Evolutionary conservation across 495 filamentous ascomycete genomes (phyloP).

Genomic region (Penicillium coprophilum): DNA sequence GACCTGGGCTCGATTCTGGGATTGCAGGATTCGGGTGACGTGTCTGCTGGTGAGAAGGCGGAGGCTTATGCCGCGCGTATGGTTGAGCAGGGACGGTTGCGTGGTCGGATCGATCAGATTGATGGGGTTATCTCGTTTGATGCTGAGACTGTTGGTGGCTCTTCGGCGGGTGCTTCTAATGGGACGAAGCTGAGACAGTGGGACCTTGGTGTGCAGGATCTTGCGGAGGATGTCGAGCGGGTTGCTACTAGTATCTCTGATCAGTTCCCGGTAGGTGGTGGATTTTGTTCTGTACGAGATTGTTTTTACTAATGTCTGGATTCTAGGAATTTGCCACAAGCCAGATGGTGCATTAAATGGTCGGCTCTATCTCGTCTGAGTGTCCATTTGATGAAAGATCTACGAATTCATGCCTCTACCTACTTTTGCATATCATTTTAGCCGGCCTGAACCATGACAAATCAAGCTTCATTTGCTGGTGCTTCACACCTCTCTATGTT

Average conservation of each 20-base stretch:
- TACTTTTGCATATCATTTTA: conserved; percentile 9
- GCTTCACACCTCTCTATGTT: background rate
- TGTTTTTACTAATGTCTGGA: conserved; percentile 18
- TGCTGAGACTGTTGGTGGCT: conserved; percentile 55
- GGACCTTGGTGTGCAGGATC: conserved; percentile 81
- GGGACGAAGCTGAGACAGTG: conserved; percentile 69
- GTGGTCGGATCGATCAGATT: conserved; percentile 92
- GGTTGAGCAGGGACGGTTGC: conserved; percentile 89
- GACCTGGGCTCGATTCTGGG: conserved; percentile 75
- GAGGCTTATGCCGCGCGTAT: conserved; percentile 91
- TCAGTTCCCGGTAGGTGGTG: conserved; percentile 40
- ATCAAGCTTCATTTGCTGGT: background rate
- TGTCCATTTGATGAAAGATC: conserved; percentile 16
- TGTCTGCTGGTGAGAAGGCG: conserved; percentile 69
- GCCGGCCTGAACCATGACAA: background rate
- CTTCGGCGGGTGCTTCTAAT: conserved; percentile 43
- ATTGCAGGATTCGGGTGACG: conserved; percentile 45
- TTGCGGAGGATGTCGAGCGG: conserved; percentile 86
- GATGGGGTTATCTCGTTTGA: conserved; percentile 85
- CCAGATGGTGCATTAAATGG: conserved; percentile 32
- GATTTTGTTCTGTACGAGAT: background rate
- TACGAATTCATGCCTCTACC: conserved; percentile 22
- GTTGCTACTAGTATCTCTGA: conserved; percentile 57
- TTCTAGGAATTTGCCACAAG: conserved; percentile 31
- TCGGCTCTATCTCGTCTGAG: background rate